phyloP scores from a whole-genome alignment of 1,139 yeast genomes.

The Meyerozyma elateridarum region DNA sequence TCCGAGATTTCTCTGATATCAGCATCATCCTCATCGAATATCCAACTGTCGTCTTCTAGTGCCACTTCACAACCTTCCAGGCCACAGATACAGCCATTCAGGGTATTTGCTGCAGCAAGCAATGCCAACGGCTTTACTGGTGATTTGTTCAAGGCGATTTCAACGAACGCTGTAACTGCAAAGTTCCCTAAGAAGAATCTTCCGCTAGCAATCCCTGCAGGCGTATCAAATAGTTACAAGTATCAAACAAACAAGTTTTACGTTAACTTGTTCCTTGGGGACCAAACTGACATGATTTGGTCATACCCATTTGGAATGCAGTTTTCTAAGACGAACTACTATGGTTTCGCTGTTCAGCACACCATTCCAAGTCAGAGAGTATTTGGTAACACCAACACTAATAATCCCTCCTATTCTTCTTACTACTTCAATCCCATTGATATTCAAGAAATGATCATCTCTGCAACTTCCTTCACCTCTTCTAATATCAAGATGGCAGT shows the following conservation, averaged over 20 bases:
- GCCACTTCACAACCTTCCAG: too few species aligned
- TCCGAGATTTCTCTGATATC: too few species aligned
- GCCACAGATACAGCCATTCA: too few species aligned
- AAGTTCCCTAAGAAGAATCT: slow-evolving; percentile 45
- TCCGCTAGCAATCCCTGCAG: slow-evolving; percentile 47
- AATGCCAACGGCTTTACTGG: slow-evolving; percentile 16
- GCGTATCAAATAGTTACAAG: slow-evolving; percentile 48
- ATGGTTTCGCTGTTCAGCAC: slow-evolving; percentile 70
- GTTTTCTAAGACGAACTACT: slow-evolving; percentile 33
- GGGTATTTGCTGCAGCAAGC: background rate
- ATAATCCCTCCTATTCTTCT: slow-evolving; percentile 11
- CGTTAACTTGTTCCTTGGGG: slow-evolving; percentile 66
- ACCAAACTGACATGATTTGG: slow-evolving; percentile 62
- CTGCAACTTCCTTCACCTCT: slow-evolving; percentile 9
- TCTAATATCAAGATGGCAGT: slow-evolving; percentile 8
- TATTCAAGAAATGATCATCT: slow-evolving; percentile 9
- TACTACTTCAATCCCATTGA: slow-evolving; percentile 10
- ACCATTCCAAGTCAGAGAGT: slow-evolving; percentile 55
- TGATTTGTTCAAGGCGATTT: slow-evolving; percentile 47
- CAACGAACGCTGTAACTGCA: slow-evolving; percentile 43
- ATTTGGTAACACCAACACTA: slow-evolving; percentile 52
- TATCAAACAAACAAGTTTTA: slow-evolving; percentile 81
- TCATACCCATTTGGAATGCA: slow-evolving; percentile 82
- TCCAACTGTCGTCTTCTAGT: slow-evolving; percentile 11
- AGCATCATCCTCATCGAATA: background rate